phyloP scores from a whole-genome alignment of 148 eudicot species.

The Beta vulgaris region DNA sequence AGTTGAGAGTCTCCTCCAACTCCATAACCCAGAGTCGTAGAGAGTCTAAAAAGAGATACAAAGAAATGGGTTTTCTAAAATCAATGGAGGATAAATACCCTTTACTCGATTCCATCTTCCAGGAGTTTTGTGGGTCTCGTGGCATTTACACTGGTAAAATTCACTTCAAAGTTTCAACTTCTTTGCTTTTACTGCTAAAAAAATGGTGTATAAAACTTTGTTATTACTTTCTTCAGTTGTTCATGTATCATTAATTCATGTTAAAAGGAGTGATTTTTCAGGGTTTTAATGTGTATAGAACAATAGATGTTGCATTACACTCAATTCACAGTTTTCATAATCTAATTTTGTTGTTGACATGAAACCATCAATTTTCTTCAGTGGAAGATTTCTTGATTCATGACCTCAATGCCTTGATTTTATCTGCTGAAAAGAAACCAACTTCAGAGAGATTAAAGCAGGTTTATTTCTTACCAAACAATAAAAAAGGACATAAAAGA shows the following conservation, averaged over 20 bases:
- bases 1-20: no score
- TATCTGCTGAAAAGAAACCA: conserved; percentile 44
- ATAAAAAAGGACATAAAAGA: no score
- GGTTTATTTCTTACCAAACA: conserved; percentile 33
- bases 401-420: conserved; percentile 51
- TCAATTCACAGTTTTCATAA: background rate
- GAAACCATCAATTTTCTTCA: conserved; percentile 27
- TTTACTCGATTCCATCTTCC: conserved; percentile 52
- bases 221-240: background rate
- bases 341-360: background rate
- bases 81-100: conserved; percentile 48
- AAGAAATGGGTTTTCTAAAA: conserved; percentile 55
- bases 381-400: conserved; percentile 82
- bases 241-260: no score
- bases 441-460: conserved; percentile 51
- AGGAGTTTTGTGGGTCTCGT: conserved; percentile 58
- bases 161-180: background rate
- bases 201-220: no score
- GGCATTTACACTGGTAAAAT: conserved; percentile 58
- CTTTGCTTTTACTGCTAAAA: background rate
- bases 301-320: background rate
- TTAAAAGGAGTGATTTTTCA: no score
- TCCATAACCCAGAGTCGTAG: no score
- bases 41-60: no score
- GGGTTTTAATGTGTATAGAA: no score